A percentile compares a stretch with the other conserved stretches of the same genome.
phyloP scores from a whole-genome alignment of 257 asterid genomes.

The Ocimum tenuiflorum region DNA sequence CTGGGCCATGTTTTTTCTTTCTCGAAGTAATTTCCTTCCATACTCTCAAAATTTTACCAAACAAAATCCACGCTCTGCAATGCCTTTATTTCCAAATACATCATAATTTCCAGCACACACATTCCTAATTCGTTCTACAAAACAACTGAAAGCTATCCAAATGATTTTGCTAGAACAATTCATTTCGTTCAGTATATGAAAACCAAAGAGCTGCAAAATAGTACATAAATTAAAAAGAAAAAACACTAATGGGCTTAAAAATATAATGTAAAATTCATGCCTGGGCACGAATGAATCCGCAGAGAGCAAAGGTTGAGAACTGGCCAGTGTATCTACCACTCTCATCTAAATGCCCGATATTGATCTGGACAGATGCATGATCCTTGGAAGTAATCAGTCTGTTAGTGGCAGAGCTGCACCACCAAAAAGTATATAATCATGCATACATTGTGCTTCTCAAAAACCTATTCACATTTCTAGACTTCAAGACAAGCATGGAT shows the following conservation, averaged over 20 bases:
- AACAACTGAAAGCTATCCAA: neutral
- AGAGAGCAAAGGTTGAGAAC: constrained; percentile 70
- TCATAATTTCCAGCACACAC: neutral
- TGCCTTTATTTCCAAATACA: neutral
- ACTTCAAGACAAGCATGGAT: no score
- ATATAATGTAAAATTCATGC: neutral
- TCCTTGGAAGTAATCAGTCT: constrained; percentile 86
- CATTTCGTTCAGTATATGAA: neutral
- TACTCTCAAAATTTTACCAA: neutral
- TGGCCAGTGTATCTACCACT: constrained; percentile 52
- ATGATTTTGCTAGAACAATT: neutral
- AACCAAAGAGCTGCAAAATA: neutral
- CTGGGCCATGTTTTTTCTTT: neutral
- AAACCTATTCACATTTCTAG: no score
- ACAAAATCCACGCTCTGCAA: neutral
- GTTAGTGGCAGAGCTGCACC: constrained; percentile 78
- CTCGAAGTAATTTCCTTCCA: neutral
- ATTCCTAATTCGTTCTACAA: neutral
- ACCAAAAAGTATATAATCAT: neutral
- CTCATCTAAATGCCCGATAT: constrained; percentile 79
- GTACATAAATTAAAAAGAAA: neutral
- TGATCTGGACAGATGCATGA: no score
- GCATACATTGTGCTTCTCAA: neutral
- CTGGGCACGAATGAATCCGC: constrained; percentile 88
- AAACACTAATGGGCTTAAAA: neutral